Percentiles rank a stretch among this genome's conserved stretches.
phyloP scores from a whole-genome alignment of 371 early-diverging fungal species.

The Chytridiales sp. region DNA sequence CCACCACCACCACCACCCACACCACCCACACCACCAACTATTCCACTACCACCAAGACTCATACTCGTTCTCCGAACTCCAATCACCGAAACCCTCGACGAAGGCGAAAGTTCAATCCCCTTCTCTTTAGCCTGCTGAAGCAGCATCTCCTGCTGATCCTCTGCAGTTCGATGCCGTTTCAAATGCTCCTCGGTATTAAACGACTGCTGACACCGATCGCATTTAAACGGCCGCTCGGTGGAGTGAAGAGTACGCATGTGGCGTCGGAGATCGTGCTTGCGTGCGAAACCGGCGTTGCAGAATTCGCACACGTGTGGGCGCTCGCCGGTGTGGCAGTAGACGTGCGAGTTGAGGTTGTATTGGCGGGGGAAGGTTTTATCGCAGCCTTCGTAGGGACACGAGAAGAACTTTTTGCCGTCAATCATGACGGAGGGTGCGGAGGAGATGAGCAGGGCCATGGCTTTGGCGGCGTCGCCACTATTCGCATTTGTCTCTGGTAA shows the following conservation, averaged over 20 bases:
- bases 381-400: conserved; percentile 40
- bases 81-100: no score
- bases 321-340: conserved; percentile 45
- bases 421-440: no score
- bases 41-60: no score
- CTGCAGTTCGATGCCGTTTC: conserved; percentile 18
- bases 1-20: no score
- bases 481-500: no score
- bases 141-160: conserved; percentile 4
- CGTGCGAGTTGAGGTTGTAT: conserved; percentile 51
- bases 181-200: conserved; percentile 16
- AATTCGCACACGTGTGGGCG: conserved; percentile 44
- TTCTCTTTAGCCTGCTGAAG: no score
- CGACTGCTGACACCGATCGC: conserved; percentile 13
- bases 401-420: conserved; percentile 10
- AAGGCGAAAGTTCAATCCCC: no score
- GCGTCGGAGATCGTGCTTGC: conserved; percentile 80
- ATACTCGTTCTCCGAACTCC: no score
- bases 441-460: no score
- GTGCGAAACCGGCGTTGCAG: conserved; percentile 64
- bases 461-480: no score
- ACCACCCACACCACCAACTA: no score
- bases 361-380: conserved; percentile 42
- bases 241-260: conserved; percentile 48
- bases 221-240: conserved; percentile 16